Percentiles rank a stretch among this genome's conserved stretches.
Conservation (phyloP, 257 asterid species). For the Solanum bukasovii region DNA sequence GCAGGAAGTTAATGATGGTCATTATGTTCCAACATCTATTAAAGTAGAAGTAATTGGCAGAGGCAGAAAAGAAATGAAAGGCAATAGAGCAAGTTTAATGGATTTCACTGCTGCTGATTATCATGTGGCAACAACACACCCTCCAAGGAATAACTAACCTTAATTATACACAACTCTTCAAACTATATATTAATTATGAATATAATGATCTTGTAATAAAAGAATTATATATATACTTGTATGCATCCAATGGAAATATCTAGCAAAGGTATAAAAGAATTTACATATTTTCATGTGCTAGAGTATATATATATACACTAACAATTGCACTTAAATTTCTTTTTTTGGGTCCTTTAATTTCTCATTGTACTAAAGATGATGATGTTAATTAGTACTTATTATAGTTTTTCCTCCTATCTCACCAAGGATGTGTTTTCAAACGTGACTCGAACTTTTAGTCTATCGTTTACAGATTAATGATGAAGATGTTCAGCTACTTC, state of each 20-base stretch:
- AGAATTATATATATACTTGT: background rate
- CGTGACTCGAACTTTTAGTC: background rate
- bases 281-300: background rate
- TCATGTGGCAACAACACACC: background rate
- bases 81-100: background rate
- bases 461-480: background rate
- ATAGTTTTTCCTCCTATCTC: background rate
- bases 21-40: background rate
- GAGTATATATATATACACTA: background rate
- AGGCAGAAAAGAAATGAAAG: background rate
- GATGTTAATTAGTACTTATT: background rate
- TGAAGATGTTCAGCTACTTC: background rate
- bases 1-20: background rate
- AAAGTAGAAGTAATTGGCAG: background rate
- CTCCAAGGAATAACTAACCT: slow-evolving; percentile 1
- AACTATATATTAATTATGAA: background rate
- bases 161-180: background rate
- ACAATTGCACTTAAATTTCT: background rate
- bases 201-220: background rate
- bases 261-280: background rate
- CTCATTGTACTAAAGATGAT: background rate
- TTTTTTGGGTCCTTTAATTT: background rate
- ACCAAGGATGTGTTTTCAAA: background rate
- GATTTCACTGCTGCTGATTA: slow-evolving; percentile 1
- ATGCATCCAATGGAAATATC: background rate